Evolutionary conservation across 257 asterid genomes (phyloP).

Genomic region (Hygrophila difformis): DNA sequence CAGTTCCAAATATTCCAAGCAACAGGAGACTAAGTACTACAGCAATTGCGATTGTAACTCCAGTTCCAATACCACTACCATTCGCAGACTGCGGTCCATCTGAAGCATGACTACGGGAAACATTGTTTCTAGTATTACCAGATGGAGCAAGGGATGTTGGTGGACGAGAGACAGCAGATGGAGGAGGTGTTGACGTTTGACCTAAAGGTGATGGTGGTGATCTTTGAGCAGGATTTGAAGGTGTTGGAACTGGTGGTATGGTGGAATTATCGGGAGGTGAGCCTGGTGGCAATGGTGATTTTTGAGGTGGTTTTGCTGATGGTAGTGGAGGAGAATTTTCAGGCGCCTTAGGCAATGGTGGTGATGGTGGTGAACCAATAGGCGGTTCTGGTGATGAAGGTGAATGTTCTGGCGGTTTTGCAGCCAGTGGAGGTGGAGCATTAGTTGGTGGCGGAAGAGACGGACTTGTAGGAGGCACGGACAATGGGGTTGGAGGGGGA

Average conservation of each 20-base stretch:
- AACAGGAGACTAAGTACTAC: constrained; percentile 30
- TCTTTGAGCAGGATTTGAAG: constrained; percentile 18
- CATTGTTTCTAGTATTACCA: constrained; percentile 23
- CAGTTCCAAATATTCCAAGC: constrained; percentile 44
- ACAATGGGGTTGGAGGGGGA: constrained; percentile 34
- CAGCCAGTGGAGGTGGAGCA: constrained; percentile 24
- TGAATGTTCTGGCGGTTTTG: constrained; percentile 22
- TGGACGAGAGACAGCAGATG: constrained; percentile 23
- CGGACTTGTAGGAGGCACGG: constrained; percentile 16
- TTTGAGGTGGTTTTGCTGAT: constrained; percentile 27
- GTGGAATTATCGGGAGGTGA: constrained; percentile 29
- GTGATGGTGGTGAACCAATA: constrained; percentile 25
- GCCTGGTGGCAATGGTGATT: constrained; percentile 37
- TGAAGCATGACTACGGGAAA: constrained; percentile 23
- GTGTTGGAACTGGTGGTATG: constrained; percentile 39
- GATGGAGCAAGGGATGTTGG: constrained; percentile 36
- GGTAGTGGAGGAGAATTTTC: constrained; percentile 41
- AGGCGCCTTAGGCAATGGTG: constrained; percentile 31
- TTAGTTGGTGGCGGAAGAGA: constrained; percentile 21
- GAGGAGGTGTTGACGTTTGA: constrained; percentile 11
- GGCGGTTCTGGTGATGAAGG: constrained; percentile 30
- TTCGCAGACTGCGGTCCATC: constrained; percentile 25
- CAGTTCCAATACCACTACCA: constrained; percentile 44
- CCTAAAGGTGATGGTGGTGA: constrained; percentile 33
- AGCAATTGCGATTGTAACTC: constrained; percentile 37